These are phyloP conservation scores for Prunus dulcis DNA, from an alignment of 306 rosid species.

Conservation along the genomic window DNA sequence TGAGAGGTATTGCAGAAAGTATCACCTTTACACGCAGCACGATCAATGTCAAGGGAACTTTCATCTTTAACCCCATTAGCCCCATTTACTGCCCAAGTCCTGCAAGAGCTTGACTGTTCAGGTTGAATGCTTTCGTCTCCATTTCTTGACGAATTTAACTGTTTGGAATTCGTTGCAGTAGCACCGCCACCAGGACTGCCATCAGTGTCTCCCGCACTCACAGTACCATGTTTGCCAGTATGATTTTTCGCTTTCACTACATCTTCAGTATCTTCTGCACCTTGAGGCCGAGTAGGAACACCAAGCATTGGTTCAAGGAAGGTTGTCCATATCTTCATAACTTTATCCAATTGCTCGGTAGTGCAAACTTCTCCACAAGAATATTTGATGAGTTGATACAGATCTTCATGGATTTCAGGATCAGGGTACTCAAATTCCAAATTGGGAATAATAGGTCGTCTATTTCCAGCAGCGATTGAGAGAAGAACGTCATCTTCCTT, in stretches of 20 bases:
- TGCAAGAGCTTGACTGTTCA: slow-evolving; percentile 77
- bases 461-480: slow-evolving; percentile 95
- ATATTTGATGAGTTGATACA: slow-evolving; percentile 89
- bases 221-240: slow-evolving; percentile 42
- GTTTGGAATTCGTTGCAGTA: slow-evolving; percentile 48
- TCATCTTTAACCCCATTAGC: slow-evolving; percentile 66
- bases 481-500: slow-evolving; percentile 96
- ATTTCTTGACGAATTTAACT: slow-evolving; percentile 52
- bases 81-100: slow-evolving; percentile 61
- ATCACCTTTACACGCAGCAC: slow-evolving; percentile 45
- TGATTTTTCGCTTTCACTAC: slow-evolving; percentile 59
- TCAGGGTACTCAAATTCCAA: slow-evolving; percentile 85
- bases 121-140: slow-evolving; percentile 65
- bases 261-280: slow-evolving; percentile 92
- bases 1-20: slow-evolving; percentile 37
- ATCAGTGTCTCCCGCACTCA: slow-evolving; percentile 62
- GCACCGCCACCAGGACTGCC: slow-evolving; percentile 66
- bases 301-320: slow-evolving; percentile 90
- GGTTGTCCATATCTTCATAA: slow-evolving; percentile 95
- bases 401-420: slow-evolving; percentile 84
- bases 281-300: slow-evolving; percentile 82
- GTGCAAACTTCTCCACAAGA: slow-evolving; percentile 97
- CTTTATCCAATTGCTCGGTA: slow-evolving; percentile 87
- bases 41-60: slow-evolving; percentile 54
- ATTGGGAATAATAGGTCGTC: slow-evolving; percentile 84